Evolutionary conservation across 371 early-diverging fungal genomes (phyloP).

Genomic region (Zancudomyces culisetae): DNA sequence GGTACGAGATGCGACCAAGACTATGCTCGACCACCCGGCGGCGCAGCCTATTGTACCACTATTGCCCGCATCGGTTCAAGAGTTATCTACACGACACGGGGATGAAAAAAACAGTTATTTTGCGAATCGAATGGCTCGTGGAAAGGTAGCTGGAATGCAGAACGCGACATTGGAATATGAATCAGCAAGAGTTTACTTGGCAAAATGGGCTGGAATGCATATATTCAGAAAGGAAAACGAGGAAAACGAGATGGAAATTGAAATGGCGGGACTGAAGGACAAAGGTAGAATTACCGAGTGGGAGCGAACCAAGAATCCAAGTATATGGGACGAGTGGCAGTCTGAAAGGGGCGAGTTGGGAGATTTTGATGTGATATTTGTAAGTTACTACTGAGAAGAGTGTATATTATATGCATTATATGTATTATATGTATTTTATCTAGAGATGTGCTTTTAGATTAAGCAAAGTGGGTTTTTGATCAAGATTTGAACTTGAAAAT

Average conservation of each 20-base stretch:
- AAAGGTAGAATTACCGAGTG: conserved; percentile 9
- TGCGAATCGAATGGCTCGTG: neutral
- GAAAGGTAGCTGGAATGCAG: conserved; percentile 22
- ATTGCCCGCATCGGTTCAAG: conserved; percentile 33
- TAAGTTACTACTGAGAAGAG: too few species aligned
- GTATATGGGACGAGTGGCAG: conserved; percentile 29
- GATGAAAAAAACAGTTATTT: conserved; percentile 11
- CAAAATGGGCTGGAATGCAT: conserved; percentile 51
- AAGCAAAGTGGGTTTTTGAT: too few species aligned
- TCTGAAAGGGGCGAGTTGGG: conserved; percentile 39
- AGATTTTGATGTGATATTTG: conserved; percentile 41
- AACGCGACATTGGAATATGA: conserved; percentile 52
- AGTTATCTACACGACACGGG: neutral
- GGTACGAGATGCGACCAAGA: conserved; percentile 44
- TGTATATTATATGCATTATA: too few species aligned
- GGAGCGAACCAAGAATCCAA: conserved; percentile 2
- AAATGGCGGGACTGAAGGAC: conserved; percentile 7
- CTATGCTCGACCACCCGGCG: conserved; percentile 55
- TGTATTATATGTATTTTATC: too few species aligned
- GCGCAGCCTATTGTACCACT: conserved; percentile 56
- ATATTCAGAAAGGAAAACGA: conserved; percentile 25
- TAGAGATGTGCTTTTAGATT: too few species aligned
- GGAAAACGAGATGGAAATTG: conserved; percentile 20
- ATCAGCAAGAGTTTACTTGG: conserved; percentile 54
- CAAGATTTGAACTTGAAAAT: too few species aligned